phyloP scores from a whole-genome alignment of 176 grass and related monocot species.

The Thinopyrum elongatum region DNA sequence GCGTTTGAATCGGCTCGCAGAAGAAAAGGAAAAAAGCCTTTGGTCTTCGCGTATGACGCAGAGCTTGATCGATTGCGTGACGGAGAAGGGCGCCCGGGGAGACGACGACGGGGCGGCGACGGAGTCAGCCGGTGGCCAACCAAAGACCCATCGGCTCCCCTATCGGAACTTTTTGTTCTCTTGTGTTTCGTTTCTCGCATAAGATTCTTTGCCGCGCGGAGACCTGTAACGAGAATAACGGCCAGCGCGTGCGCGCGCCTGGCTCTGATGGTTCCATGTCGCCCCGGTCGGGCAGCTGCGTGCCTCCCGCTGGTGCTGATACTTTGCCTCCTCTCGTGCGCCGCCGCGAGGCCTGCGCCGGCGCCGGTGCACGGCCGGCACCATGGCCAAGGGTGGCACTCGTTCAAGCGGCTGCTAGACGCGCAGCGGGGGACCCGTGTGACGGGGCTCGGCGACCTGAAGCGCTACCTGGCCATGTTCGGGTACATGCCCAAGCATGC shows the following conservation, averaged over 20 bases:
- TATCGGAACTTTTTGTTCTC: constrained; percentile 27
- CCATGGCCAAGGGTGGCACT: constrained; percentile 41
- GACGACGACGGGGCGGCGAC: constrained; percentile 3
- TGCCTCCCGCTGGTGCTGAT: not conserved
- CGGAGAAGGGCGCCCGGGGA: constrained; percentile 7
- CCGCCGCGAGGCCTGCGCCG: not conserved
- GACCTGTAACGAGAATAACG: constrained; percentile 54
- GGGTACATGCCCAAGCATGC: constrained; percentile 50
- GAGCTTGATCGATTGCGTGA: constrained; percentile 31
- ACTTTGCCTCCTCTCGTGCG: not conserved
- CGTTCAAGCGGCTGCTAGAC: constrained; percentile 60
- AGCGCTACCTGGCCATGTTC: constrained; percentile 73
- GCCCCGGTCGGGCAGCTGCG: not conserved
- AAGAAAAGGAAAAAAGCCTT: not conserved
- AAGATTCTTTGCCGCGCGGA: constrained; percentile 20
- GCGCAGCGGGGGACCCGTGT: constrained; percentile 54
- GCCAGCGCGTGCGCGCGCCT: not conserved
- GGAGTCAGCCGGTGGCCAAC: constrained; percentile 39
- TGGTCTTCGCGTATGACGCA: constrained; percentile 19
- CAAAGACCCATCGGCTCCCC: not conserved
- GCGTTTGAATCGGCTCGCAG: not conserved
- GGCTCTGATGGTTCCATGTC: constrained; percentile 45
- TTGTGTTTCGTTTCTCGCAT: not conserved
- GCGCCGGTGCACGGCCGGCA: not conserved
- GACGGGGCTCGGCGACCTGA: constrained; percentile 55